Base-by-base conservation (phyloP, 2,329 filamentous ascomycete species). In the Hypomyces perniciosus region DNA sequence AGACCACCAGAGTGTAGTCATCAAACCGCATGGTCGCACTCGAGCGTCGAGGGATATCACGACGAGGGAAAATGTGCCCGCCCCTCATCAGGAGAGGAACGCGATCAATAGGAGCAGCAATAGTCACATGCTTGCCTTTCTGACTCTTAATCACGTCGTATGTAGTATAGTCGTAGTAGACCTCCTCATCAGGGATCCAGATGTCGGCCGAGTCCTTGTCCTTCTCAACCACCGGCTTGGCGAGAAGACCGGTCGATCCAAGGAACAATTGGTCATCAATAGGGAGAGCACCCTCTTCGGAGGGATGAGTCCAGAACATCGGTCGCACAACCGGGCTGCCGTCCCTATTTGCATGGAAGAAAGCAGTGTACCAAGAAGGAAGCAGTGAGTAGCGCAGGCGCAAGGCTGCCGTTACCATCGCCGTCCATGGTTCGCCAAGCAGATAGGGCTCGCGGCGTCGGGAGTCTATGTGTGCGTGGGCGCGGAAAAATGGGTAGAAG, bases 401-500 rank as follows among this genome's bases (percentile, higher is more conserved):
- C 39, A 99, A 76, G 2, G 93, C 91, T 54, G 92, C 83, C 0
- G 90, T 89, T 62, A 96, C 88, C 66, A 96, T 95, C 47, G 80
- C 78, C 4, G 84, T 88, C 70, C 96, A 90, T 1, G 91, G 90
- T 54, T 93, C 87, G 8, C 88, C 86, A 8, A 85, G 77, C 52
- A 97, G 76, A 65, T 97, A 99, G 3, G 93, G 93, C 72, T 99
- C 93, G 47, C 93, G 86, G 28, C 93, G 86, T 42, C 93, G 89
- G 37, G 93, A 88, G 64, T 99, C 93, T 54, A 97, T 97, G 68
- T 99, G 93, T 6, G 93, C 93, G 66, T 99, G 93, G 2, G 84
- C 93, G 55, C 93, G 88, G 86, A 97, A 95, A 76, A 97, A 99
- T 6, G 93, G 93, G 68, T 97, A 97, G 76, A 95, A 99, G 50